phyloP scores from a whole-genome alignment of 1,139 yeast species.

The Suhomyces panamericanus region DNA sequence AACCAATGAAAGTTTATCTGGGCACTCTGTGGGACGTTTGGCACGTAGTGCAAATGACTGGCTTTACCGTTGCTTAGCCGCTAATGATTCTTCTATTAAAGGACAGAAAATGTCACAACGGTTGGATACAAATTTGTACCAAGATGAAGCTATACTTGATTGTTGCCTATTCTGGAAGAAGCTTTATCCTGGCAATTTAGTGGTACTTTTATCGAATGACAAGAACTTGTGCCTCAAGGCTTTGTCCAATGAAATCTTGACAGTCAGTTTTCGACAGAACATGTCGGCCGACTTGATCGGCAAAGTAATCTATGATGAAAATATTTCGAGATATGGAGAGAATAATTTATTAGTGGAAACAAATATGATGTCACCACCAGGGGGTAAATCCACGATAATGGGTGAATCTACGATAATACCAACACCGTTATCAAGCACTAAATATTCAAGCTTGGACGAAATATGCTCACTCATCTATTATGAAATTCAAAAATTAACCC shows the following conservation, averaged over 20 bases:
- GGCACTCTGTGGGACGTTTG: constrained; percentile 47
- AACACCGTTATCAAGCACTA: too few relatives aligned
- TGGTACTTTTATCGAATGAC: constrained; percentile 75
- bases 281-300: constrained; percentile 68
- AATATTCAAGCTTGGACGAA: background rate
- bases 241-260: constrained; percentile 60
- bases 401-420: too few relatives aligned
- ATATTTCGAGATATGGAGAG: constrained; percentile 24
- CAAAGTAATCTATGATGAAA: constrained; percentile 47
- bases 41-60: constrained; percentile 81
- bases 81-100: constrained; percentile 47
- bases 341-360: background rate
- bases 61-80: constrained; percentile 66
- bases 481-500: constrained; percentile 45
- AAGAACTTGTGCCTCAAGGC: constrained; percentile 81
- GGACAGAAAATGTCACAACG: constrained; percentile 67
- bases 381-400: too few relatives aligned
- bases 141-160: constrained; percentile 85
- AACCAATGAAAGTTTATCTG: constrained; percentile 17
- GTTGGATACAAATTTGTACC: constrained; percentile 39
- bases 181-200: constrained; percentile 42
- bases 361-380: background rate
- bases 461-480: background rate
- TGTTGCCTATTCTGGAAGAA: constrained; percentile 69
- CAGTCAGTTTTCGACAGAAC: constrained; percentile 60